Percentiles rank a stretch among this genome's conserved stretches.
Conservation (phyloP, 1,284 basidiomycete genomes). For the Tilletia walkeri region DNA sequence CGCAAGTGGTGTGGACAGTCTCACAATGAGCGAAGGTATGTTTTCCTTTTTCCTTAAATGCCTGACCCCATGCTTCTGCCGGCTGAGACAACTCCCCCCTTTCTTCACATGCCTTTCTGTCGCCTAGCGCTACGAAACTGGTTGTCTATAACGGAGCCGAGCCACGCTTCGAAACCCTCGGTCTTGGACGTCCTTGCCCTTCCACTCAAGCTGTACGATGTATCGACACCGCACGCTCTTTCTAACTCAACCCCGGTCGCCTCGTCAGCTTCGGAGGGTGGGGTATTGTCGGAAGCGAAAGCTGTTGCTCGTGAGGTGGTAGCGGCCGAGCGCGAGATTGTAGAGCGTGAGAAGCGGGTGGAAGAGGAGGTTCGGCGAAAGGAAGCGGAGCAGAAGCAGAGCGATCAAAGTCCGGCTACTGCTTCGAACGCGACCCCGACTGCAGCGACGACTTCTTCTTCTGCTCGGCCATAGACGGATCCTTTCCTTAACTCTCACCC, state of each 20-base stretch:
- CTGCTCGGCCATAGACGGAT: too few species aligned
- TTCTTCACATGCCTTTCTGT: background rate
- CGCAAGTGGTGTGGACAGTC: slow-evolving; percentile 26
- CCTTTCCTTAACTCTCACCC: too few species aligned
- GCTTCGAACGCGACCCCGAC: too few species aligned
- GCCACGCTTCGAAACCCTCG: background rate
- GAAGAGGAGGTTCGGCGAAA: slow-evolving; percentile 2
- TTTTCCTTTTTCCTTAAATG: background rate
- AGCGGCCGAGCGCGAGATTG: background rate
- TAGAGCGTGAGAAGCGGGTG: background rate
- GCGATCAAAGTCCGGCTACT: too few species aligned
- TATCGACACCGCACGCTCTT: background rate
- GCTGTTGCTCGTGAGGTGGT: slow-evolving; percentile 3
- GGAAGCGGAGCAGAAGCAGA: background rate
- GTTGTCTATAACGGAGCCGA: background rate
- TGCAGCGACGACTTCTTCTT: too few species aligned
- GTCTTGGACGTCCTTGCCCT: background rate
- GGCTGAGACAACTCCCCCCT: background rate
- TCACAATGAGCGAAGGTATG: slow-evolving; percentile 27
- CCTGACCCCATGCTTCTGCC: background rate
- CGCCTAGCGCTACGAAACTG: background rate
- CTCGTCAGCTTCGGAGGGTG: background rate
- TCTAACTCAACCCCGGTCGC: background rate
- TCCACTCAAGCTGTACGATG: slow-evolving; percentile 1
- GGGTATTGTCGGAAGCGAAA: background rate